Evolutionary conservation across 2,329 filamentous ascomycete genomes (phyloP), one percentile per base, ranked within the genome.

Genomic region (Westerdykella ornata): DNA sequence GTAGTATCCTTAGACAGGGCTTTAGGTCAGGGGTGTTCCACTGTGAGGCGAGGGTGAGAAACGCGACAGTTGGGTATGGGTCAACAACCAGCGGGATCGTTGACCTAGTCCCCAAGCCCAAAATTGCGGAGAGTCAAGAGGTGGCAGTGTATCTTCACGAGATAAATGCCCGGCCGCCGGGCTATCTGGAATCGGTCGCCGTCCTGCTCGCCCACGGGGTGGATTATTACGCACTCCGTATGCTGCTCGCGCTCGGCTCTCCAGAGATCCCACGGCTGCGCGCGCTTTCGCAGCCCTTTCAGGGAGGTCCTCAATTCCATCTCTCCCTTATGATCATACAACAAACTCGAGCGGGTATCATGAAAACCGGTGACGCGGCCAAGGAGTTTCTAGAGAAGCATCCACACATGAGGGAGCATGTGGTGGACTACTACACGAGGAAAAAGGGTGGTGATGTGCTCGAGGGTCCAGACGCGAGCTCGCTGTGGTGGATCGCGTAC

Each of bases 141-240:
- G 37, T 22, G 4, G 37, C 42, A 18, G 31, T 42, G 17, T 51
- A 39, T 15, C 43, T 53, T 4, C 44, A 47, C 37, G 50, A 53
- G 35, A 43, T 53, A 31, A 53, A 53, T 29, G 40, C 44, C n/a
- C 46, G 50, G 3, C 42, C 50, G 3, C 46, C 48, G 12, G 50
- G 48, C 2, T 45, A 43, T 19, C 17, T 41, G 12, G 44, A 41
- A 4, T 42, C 39, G 15, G 34, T 40, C n/a, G 44, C 44, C 5
- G 36, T 37, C 7, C 16, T 41, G 1, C 32, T 44, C 2, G 34
- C 48, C 6, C 49, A 53, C 20, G 48, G 50, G 7, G 39, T 53
- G 5, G 50, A 53, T 33, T 53, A 49, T 32, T 48, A 44, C 38
- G 48, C 42, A 12, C 19, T 51, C 2, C 29, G 37, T 4, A 31